Conservation (phyloP, 2,329 filamentous ascomycete species). For the Arthrobotrys sinensis region DNA sequence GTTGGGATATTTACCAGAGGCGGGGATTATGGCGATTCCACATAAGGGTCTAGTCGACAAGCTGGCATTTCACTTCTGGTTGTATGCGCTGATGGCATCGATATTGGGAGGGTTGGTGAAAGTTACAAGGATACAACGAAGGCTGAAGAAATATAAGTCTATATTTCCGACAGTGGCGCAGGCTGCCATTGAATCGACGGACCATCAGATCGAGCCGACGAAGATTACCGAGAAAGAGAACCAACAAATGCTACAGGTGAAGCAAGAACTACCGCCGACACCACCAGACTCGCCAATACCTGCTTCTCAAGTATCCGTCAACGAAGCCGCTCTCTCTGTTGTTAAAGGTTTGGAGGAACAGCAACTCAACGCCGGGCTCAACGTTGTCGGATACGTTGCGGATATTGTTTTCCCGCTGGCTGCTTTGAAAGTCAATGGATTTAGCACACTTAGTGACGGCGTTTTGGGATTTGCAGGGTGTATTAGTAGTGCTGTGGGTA, state of each 20-base stretch:
- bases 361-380: constrained; percentile 37
- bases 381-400: constrained; percentile 26
- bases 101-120: constrained; percentile 44
- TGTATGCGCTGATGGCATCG: constrained; percentile 53
- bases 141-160: constrained; percentile 36
- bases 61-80: constrained; percentile 58
- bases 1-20: constrained; percentile 50
- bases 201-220: neutral
- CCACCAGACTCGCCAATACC: constrained; percentile 53
- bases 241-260: neutral
- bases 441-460: constrained; percentile 48
- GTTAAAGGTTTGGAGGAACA: constrained; percentile 48
- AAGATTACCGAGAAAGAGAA: neutral
- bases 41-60: constrained; percentile 45
- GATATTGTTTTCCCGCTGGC: constrained; percentile 53
- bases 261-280: constrained; percentile 47
- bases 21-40: constrained; percentile 50
- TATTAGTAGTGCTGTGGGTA: constrained; percentile 53
- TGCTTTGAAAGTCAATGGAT: constrained; percentile 54
- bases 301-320: constrained; percentile 26
- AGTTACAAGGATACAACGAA: constrained; percentile 26
- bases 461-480: constrained; percentile 56
- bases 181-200: constrained; percentile 15
- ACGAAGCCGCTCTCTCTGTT: constrained; percentile 37
- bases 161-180: constrained; percentile 27